Evolutionary conservation across 2,329 filamentous ascomycete genomes (phyloP), one percentile per base, ranked within the genome.

Genomic region (Beauveria rudraprayagi): DNA sequence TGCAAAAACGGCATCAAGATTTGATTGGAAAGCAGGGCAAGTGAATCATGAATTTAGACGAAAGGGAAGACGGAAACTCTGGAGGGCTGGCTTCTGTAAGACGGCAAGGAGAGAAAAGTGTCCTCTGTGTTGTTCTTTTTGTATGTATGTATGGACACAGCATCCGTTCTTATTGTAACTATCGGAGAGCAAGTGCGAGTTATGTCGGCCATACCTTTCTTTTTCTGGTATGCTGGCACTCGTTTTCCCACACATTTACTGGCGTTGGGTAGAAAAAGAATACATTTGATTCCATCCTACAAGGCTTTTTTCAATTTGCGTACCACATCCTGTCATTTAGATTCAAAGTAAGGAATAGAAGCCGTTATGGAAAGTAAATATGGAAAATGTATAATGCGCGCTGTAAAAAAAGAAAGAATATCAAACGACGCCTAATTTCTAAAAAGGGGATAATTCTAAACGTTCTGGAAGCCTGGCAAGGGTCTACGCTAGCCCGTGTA

Each of bases 201-300:
- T 14, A 37, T 44, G 14, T 26, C 43, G 52, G 52, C 40, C 52
- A 44, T 44, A 19, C n/a, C 9, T 30, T 40, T 53, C 9, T 26
- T 14, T 40, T 14, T 24, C 17, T 24, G 44, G 30, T 19, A 59
- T 46, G 37, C 37, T 40, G n/a, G 6, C 19, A 24, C 24, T 26
- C 22, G 2, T 40, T 50, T 55, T 40, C 48, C 19, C 30, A 43
- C 43, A 47, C 48, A 55, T 61, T 61, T 55, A 53, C 58, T 34
- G 58, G 58, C 58, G 58, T 61, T 61, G 58, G 51, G 28, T 47
- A 47, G 41, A 55, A 55, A 44, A 53, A 55, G 43, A 61, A 54
- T 34, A 47, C 24, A 43, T 59, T 43, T 52, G 24, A 30, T 24
- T 30, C 43, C 22, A 55, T 40, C 51, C 4, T 26, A 26, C 34